These are phyloP conservation scores for Pseudogymnoascus verrucosus DNA, from an alignment of 2,329 filamentous ascomycete species.

Conservation along the genomic window DNA sequence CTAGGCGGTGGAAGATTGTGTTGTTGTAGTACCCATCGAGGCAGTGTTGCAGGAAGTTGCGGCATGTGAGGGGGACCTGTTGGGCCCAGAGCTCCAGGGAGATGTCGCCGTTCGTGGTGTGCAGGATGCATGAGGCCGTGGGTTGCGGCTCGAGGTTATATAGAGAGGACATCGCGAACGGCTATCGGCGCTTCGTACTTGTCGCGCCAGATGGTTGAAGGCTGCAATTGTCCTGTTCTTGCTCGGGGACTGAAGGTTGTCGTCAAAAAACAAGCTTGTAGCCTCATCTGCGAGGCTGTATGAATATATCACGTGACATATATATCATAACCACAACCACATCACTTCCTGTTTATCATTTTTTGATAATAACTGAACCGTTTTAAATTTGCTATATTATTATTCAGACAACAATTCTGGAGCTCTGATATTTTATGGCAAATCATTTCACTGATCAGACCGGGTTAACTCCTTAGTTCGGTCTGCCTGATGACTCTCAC, in stretches of 20 bases:
- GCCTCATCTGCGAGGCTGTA: background rate
- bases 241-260: background rate
- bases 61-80: constrained; percentile 81
- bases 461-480: background rate
- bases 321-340: background rate
- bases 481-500: background rate
- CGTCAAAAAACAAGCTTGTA: constrained; percentile 2
- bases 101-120: constrained; percentile 84
- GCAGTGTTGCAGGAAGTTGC: constrained; percentile 92
- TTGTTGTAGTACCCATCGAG: constrained; percentile 92
- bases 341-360: background rate
- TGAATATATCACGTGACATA: background rate
- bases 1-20: constrained; percentile 88
- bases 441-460: background rate
- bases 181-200: background rate
- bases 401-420: background rate
- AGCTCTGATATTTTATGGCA: background rate
- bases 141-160: constrained; percentile 95
- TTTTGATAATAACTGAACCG: background rate
- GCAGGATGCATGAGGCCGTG: constrained; percentile 82
- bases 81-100: constrained; percentile 91
- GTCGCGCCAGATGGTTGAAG: background rate
- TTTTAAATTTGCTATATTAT: background rate
- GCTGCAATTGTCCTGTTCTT: background rate
- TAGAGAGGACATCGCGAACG: constrained; percentile 66